Evolutionary conservation across 441 rosid species (phyloP), one percentile per base, ranked within the genome.

Genomic region (Erysimum cheiri): DNA sequence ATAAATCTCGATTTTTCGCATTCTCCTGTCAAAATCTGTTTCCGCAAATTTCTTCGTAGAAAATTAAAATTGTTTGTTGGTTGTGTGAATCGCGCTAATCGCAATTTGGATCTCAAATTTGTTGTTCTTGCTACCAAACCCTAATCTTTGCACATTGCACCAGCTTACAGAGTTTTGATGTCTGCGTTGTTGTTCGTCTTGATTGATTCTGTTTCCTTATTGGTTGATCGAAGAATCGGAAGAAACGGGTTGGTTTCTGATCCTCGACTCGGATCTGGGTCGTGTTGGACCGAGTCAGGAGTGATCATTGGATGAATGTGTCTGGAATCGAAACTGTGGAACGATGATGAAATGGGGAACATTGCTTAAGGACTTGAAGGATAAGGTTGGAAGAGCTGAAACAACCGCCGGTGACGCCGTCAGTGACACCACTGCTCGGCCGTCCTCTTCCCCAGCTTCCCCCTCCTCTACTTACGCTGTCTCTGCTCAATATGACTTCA

Each of bases 261-360:
- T 61, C 69, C 69, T 63, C 82, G 80, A 77, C 73, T 49, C 58
- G 80, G 92, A 82, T 83, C 83, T 75, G 83, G 26, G 4, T 31
- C 76, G 64, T 24, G 39, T 40, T 6, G 13, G 64, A 72, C 78
- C 73, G 68, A 84, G 77, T 77, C 80, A 68, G 81, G 63, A 78
- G 53, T 75, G 72, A 55, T 80, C 70, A 77, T 70, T 78, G 85
- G 87, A 81, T 84, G 93, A 85, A 67, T 63, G 83, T 73, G 57
- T 67, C 65, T 77, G 71, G 60, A 72, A 75, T 72, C 75, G 77
- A 72, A 61, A 53, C 36, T 52, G 3, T 74, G 61, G 71, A 76
- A 81, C 86, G 77, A 92, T 92, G 98, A 92, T 92, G 98, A 92
- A 90, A 92, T 90, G 98, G 95, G 84, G 63, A 66, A 73, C 95